phyloP scores from a whole-genome alignment of 805 yeast species.

The Hanseniaspora meyeri region DNA sequence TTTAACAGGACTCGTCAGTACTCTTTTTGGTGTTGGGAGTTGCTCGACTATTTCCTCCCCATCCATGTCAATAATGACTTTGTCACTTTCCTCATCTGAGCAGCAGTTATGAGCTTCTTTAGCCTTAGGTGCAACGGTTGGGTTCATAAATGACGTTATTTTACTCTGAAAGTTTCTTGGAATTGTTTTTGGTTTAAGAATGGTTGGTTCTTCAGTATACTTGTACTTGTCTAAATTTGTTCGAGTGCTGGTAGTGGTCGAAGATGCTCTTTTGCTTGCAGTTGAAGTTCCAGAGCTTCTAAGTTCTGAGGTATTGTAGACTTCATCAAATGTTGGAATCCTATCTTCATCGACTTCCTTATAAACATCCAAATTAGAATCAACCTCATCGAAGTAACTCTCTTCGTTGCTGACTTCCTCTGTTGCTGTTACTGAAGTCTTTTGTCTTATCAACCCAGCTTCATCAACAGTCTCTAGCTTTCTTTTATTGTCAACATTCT shows the following conservation, averaged over 20 bases:
- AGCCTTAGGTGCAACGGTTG: neutral
- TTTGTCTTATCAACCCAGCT: neutral
- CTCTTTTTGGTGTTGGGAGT: neutral
- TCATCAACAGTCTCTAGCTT: constrained; percentile 5
- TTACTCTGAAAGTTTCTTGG: constrained; percentile 1
- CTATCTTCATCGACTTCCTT: neutral
- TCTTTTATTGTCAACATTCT: neutral
- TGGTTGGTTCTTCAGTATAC: neutral
- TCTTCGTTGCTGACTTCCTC: constrained; percentile 6
- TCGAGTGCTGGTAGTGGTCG: too few species aligned
- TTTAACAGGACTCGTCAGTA: neutral
- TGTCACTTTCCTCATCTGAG: constrained; percentile 15
- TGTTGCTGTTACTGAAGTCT: neutral
- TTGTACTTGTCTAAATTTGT: neutral
- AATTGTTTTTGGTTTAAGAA: neutral
- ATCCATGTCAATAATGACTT: constrained; percentile 9
- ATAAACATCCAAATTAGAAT: constrained; percentile 3
- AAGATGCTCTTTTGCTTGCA: neutral
- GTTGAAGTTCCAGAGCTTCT: neutral
- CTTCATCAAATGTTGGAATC: neutral
- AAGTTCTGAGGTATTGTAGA: neutral
- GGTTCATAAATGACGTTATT: constrained; percentile 9
- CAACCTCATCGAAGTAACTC: neutral
- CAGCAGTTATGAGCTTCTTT: neutral
- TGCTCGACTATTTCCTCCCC: neutral